phyloP scores from a whole-genome alignment of 139 green algal species.

The Microglena sp. region DNA sequence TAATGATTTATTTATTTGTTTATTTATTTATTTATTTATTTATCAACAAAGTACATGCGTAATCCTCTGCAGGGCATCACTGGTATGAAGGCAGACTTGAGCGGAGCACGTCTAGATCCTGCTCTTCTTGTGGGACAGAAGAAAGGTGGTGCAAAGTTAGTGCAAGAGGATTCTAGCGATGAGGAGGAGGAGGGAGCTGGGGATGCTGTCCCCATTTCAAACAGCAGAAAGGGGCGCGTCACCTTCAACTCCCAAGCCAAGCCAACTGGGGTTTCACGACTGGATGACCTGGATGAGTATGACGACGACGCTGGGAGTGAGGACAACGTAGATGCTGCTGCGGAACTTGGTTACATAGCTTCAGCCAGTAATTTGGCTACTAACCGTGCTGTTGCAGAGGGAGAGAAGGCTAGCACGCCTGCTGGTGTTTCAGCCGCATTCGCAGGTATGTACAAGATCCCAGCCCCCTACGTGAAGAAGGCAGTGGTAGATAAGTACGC shows the following conservation, averaged over 20 bases:
- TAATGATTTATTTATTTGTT: no score
- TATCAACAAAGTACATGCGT: neutral
- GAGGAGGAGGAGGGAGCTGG: neutral
- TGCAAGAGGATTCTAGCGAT: neutral
- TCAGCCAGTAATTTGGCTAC: no score
- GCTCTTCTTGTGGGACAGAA: slow-evolving; percentile 5
- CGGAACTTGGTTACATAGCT: no score
- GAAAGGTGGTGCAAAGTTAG: neutral
- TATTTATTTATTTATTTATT: no score
- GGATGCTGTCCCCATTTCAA: neutral
- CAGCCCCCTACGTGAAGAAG: no score
- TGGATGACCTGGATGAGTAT: neutral
- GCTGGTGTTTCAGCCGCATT: no score
- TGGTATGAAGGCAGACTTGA: slow-evolving; percentile 79
- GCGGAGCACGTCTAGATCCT: slow-evolving; percentile 31
- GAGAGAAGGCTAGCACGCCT: no score
- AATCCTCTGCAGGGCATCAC: slow-evolving; percentile 33
- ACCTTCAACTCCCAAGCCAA: neutral
- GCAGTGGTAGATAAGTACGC: no score
- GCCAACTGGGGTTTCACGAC: neutral
- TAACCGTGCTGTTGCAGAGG: no score
- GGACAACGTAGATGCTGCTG: no score
- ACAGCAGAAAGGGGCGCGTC: neutral
- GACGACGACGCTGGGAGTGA: no score
- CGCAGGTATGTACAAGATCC: no score